Conservation (phyloP, 495 filamentous ascomycete species). For the Annulohypoxylon maeteangense region DNA sequence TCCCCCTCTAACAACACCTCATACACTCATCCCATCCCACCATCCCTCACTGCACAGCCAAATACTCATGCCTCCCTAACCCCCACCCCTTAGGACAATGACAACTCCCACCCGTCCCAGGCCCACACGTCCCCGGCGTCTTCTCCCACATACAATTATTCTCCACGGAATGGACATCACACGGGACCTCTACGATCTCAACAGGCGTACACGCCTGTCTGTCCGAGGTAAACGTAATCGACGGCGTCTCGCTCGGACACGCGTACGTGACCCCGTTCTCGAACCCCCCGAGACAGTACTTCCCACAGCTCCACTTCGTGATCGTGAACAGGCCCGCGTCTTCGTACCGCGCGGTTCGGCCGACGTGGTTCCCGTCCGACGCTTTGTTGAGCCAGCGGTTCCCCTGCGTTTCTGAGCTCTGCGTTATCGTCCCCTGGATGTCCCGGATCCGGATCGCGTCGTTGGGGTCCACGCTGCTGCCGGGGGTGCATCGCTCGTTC, state of each 20-base stretch:
- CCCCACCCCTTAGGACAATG: constrained; percentile 14
- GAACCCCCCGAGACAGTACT: constrained; percentile 24
- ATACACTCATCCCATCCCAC: not conserved
- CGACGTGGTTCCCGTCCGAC: constrained; percentile 21
- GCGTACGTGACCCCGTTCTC: constrained; percentile 19
- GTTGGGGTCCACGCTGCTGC: constrained; percentile 20
- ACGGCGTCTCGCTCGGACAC: constrained; percentile 15
- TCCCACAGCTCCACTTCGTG: constrained; percentile 25
- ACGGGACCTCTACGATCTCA: constrained; percentile 25
- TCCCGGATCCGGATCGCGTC: constrained; percentile 18
- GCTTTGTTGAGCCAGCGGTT: constrained; percentile 24
- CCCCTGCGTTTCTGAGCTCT: constrained; percentile 19
- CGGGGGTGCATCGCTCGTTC: constrained; percentile 17
- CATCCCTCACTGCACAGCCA: not conserved
- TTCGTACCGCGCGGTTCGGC: constrained; percentile 5
- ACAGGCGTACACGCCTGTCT: constrained; percentile 21
- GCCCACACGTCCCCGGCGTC: constrained; percentile 13
- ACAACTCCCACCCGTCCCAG: constrained; percentile 1
- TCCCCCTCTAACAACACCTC: not conserved
- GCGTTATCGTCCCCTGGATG: constrained; percentile 13
- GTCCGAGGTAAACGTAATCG: constrained; percentile 16
- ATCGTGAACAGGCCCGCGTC: constrained; percentile 24
- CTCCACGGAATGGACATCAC: constrained; percentile 15
- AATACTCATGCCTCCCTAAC: not conserved
- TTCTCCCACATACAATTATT: constrained; percentile 33